A percentile compares a stretch with the other conserved stretches of the same genome.
These are phyloP conservation scores for Suhomyces tanzawaensis DNA, from an alignment of 805 yeast species.

Conservation along the genomic window DNA sequence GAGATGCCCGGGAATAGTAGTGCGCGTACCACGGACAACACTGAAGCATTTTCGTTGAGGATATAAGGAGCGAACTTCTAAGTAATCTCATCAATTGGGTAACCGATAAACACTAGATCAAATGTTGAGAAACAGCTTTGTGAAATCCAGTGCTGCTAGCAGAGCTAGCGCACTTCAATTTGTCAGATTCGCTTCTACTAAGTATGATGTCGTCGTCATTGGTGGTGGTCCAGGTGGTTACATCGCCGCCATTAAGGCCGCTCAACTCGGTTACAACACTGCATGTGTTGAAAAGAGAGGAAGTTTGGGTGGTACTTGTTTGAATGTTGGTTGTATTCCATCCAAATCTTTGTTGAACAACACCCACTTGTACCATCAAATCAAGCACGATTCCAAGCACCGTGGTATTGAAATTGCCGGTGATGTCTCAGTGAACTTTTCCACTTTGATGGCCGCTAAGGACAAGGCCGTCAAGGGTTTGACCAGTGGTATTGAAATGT, in stretches of 20 bases:
- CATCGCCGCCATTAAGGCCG: constrained; percentile 98
- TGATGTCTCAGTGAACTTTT: constrained; percentile 73
- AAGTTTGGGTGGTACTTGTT: constrained; percentile 94
- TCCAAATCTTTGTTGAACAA: constrained; percentile 94
- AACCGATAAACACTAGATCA: neutral
- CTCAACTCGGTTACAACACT: constrained; percentile 90
- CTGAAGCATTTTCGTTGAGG: constrained; percentile 7
- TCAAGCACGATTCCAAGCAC: constrained; percentile 74
- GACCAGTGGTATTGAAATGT: constrained; percentile 91
- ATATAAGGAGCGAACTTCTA: neutral
- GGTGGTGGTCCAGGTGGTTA: constrained; percentile 99
- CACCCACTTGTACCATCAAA: constrained; percentile 88
- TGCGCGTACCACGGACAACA: constrained; percentile 8
- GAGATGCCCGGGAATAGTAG: constrained; percentile 4
- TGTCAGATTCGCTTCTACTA: constrained; percentile 41
- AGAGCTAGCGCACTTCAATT: constrained; percentile 27
- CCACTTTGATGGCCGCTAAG: constrained; percentile 84
- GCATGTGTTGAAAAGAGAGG: constrained; percentile 99
- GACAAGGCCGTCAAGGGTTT: constrained; percentile 84
- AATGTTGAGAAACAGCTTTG: constrained; percentile 16
- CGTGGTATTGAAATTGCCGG: constrained; percentile 88
- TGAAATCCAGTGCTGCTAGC: constrained; percentile 4
- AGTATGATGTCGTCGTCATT: constrained; percentile 87
- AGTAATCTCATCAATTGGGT: neutral
- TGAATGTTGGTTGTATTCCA: constrained; percentile 98